These are phyloP conservation scores for Mucor velutinosus DNA, from an alignment of 371 early-diverging fungal species.

Conservation along the genomic window DNA sequence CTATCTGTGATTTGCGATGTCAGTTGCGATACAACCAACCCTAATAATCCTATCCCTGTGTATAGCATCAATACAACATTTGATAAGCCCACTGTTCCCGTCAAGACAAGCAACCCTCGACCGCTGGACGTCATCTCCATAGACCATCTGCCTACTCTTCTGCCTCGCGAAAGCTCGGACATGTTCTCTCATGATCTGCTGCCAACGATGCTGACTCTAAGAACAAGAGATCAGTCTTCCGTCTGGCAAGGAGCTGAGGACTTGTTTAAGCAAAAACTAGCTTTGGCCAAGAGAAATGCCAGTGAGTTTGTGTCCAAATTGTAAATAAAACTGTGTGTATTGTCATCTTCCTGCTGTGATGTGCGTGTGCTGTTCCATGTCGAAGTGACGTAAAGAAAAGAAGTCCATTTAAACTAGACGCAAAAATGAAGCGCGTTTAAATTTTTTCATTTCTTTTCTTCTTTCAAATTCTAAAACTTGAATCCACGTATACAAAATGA, in stretches of 20 bases:
- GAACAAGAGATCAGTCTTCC: constrained; percentile 58
- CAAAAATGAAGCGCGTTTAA: constrained; percentile 52
- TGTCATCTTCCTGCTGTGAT: neutral
- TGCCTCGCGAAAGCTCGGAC: constrained; percentile 92
- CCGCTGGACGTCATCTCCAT: constrained; percentile 92
- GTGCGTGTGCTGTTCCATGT: neutral
- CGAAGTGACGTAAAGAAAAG: neutral
- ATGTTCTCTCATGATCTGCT: constrained; percentile 85
- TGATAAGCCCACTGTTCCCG: constrained; percentile 83
- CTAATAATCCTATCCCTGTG: constrained; percentile 95
- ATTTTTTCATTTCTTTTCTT: constrained; percentile 65
- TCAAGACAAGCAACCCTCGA: constrained; percentile 59
- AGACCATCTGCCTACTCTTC: constrained; percentile 94
- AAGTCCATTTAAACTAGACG: neutral
- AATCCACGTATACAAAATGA: constrained; percentile 5
- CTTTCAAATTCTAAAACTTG: neutral
- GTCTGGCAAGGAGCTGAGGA: constrained; percentile 90
- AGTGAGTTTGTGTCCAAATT: neutral
- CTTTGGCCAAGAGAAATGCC: neutral
- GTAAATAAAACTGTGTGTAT: neutral
- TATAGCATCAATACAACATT: constrained; percentile 91
- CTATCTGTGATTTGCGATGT: constrained; percentile 92
- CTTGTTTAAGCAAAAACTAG: constrained; percentile 80
- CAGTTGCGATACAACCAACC: constrained; percentile 95
- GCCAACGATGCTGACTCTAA: constrained; percentile 78